Evolutionary conservation across 1,284 basidiomycete genomes (phyloP), one percentile per base, ranked within the genome.

Genomic region (Papiliotrema flavescens): DNA sequence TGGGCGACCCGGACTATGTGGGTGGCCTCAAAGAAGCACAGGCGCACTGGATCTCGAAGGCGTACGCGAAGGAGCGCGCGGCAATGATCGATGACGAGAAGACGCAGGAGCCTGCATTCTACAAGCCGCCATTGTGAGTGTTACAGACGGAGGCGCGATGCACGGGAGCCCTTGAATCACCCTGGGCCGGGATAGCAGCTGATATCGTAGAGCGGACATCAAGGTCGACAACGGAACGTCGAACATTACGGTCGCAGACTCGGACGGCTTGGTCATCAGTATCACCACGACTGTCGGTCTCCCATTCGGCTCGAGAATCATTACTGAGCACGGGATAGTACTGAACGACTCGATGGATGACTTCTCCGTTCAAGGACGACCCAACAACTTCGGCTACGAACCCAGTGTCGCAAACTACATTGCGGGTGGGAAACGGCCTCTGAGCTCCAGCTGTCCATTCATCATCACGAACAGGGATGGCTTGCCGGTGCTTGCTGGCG

Each of bases 291-390:
- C 71, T 11, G 64, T 75, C 22, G 69, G 68, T 32, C 60, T 67
- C 32, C 49, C 48, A 22, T 74, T 64, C 59, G 72, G 67, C 13
- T 65, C 64, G 15, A 53, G 61, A 28, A 71, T 75, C 51, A 69
- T 73, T 47, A 67, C 70, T 9, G 63, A 60, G 6, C 61, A 51
- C 15, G 70, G 71, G 9, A 56, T 75, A 40, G 60, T 72, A 19
- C 60, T 75, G 34, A 75, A 75, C 55, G 67, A 71, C 53, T 59
- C 59, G 4, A 64, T 73, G 60, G 67, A 71, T 47, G 73, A 75
- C 61, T 75, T 75, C 47, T 62, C 63, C n/a, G 57, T 73, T 5
- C 53, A 62, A 34, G 69, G 69, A 8, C 47, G 59, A 45, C 48
- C 62, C 2, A 72, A 74, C 50, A 60, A 56, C 14, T 64, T 59